phyloP scores from a whole-genome alignment of 1,139 yeast genomes.

The Williopsis jadinii region DNA sequence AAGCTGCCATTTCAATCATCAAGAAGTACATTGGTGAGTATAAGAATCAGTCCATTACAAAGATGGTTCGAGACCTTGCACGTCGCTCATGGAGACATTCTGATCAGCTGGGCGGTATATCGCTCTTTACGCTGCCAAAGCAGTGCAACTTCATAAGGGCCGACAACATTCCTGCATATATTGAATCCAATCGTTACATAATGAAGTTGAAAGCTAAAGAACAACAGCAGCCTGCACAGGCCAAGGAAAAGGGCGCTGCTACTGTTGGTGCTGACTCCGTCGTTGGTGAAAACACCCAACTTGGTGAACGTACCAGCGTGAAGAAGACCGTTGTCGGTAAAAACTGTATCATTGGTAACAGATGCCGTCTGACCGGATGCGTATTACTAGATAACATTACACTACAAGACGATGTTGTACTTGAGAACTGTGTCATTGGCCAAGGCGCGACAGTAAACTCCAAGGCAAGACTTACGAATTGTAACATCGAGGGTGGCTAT shows the following conservation, averaged over 20 bases:
- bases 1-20: slow-evolving; percentile 40
- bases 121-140: slow-evolving; percentile 57
- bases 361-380: slow-evolving; percentile 85
- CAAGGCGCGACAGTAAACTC: slow-evolving; percentile 50
- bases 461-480: slow-evolving; percentile 59
- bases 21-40: slow-evolving; percentile 23
- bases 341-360: slow-evolving; percentile 72
- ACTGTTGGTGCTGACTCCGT: slow-evolving; percentile 84
- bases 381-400: slow-evolving; percentile 64
- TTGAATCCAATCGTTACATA: slow-evolving; percentile 85
- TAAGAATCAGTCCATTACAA: slow-evolving; percentile 47
- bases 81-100: slow-evolving; percentile 90
- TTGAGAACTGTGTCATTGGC: slow-evolving; percentile 91
- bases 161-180: slow-evolving; percentile 70
- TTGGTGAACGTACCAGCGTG: slow-evolving; percentile 78
- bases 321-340: slow-evolving; percentile 78
- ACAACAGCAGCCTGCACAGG: slow-evolving; percentile 32
- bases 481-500: slow-evolving; percentile 80
- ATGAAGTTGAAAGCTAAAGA: slow-evolving; percentile 45
- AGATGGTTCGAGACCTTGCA: slow-evolving; percentile 78
- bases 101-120: slow-evolving; percentile 48
- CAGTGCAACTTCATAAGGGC: slow-evolving; percentile 67
- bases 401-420: slow-evolving; percentile 66
- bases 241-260: slow-evolving; percentile 57
- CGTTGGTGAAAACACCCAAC: slow-evolving; percentile 49